A percentile compares a stretch with the other conserved stretches of the same genome.
Conservation (phyloP, 2,329 filamentous ascomycete species). For the Fusarium torulosum region DNA sequence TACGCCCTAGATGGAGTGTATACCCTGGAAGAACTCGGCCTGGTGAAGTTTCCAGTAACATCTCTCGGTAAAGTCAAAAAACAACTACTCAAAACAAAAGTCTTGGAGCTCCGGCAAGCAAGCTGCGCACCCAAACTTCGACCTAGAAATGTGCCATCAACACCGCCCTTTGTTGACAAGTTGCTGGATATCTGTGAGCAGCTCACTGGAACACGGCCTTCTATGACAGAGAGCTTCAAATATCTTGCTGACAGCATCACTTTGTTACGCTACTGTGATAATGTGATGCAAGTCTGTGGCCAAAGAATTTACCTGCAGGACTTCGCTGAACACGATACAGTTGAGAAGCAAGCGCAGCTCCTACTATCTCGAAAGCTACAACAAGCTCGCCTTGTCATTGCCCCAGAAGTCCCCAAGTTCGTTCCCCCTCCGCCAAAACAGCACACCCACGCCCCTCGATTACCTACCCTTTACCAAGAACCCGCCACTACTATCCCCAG, state of each 20-base stretch:
- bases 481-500: not conserved
- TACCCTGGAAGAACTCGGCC: conserved; percentile 56
- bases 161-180: conserved; percentile 31
- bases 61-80: conserved; percentile 61
- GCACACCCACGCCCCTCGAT: not conserved
- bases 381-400: conserved; percentile 25
- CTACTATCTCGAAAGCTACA: conserved; percentile 42
- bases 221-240: conserved; percentile 44
- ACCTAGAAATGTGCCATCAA: not conserved
- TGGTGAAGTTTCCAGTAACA: conserved; percentile 57
- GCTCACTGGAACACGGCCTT: conserved; percentile 48
- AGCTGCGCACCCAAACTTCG: not conserved
- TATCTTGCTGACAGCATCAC: conserved; percentile 55
- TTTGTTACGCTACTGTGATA: conserved; percentile 55
- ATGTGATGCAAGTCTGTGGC: conserved; percentile 45
- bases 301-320: conserved; percentile 54
- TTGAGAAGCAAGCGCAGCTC: conserved; percentile 51
- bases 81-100: conserved; percentile 49
- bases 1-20: conserved; percentile 57
- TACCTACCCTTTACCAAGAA: not conserved
- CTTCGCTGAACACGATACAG: conserved; percentile 48
- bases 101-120: conserved; percentile 36
- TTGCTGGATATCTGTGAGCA: conserved; percentile 50
- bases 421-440: not conserved
- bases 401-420: conserved; percentile 10